Evolutionary conservation across 2,329 filamentous ascomycete genomes (phyloP), one percentile per base, ranked within the genome.

Genomic region (Pyrenophora teres): DNA sequence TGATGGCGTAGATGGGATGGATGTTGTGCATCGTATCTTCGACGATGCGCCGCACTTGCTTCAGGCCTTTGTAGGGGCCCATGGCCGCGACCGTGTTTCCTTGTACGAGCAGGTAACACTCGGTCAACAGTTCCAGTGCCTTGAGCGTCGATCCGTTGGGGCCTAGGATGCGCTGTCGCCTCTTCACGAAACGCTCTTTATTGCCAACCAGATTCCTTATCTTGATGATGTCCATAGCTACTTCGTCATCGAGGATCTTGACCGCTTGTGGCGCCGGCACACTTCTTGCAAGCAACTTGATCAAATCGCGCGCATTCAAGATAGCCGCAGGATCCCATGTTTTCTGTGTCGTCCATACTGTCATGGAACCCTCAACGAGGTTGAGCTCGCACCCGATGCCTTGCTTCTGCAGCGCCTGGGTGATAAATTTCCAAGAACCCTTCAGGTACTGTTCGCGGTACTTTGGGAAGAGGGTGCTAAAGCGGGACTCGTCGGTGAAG

Each of bases 1-100:
- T 97, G 76, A 99, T 96, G 62, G 95, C 90, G 77, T 99, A 90
- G 64, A 90, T 89, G 1, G 87, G 87, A 65, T 90, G 94, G 50
- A 97, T 86, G 71, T 99, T 99, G 68, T 85, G 84, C 94, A 99
- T 97, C 78, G 92, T 96, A 75, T 97, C 93, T 74, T 96, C 89
- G 32, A 97, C 85, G 16, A 72, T 86, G 45, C 92, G 83, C 40
- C 94, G 86, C 25, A 97, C 86, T 68, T 97, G 93, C 77, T 97
- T 97, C 40, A 99, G 76, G 2, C 91, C 92, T 75, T 95, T 96
- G 79, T 88, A 97, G 0, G 87, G 86, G 0, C 94, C 94, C 89
- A 99, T 97, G 4, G 84, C 88, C 0, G 87, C 86, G 23, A 99
- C 94, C 0, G 94, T 97, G 75, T 96, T 97, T 62, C 94, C 94